Evolutionary conservation across 2,329 filamentous ascomycete species (phyloP).

Genomic region (Nannizziopsis barbatae): DNA sequence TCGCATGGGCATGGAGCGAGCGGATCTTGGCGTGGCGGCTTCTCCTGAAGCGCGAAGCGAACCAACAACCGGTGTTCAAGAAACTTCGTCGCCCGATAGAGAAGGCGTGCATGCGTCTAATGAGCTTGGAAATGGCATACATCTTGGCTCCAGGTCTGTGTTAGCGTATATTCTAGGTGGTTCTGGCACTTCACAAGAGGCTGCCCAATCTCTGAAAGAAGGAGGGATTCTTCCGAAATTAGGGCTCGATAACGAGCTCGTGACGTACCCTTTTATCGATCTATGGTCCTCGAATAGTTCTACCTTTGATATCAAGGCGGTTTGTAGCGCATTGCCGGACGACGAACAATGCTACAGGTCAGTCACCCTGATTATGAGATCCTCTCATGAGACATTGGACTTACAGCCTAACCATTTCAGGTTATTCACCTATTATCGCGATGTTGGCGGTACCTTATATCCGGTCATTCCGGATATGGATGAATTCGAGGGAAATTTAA

Average conservation of each 20-base stretch:
- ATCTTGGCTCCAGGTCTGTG: slow-evolving; percentile 51
- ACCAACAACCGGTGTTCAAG: not conserved
- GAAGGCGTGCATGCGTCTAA: slow-evolving; percentile 53
- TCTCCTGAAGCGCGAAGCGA: slow-evolving; percentile 10
- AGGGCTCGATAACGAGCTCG: slow-evolving; percentile 53
- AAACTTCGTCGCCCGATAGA: slow-evolving; percentile 14
- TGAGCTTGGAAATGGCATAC: slow-evolving; percentile 48
- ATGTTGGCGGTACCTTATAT: slow-evolving; percentile 41
- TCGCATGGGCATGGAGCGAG: slow-evolving; percentile 30
- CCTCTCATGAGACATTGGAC: not conserved
- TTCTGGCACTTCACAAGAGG: slow-evolving; percentile 36
- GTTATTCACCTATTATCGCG: slow-evolving; percentile 14
- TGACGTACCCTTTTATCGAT: slow-evolving; percentile 55
- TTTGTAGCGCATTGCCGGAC: slow-evolving; percentile 48
- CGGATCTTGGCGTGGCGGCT: slow-evolving; percentile 22
- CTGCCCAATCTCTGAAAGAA: slow-evolving; percentile 44
- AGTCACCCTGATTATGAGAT: slow-evolving; percentile 14
- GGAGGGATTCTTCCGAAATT: slow-evolving; percentile 52
- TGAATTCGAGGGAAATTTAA: slow-evolving; percentile 44
- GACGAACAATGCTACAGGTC: slow-evolving; percentile 47
- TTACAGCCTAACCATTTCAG: slow-evolving; percentile 3
- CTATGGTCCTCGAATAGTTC: slow-evolving; percentile 53
- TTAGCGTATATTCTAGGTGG: slow-evolving; percentile 49
- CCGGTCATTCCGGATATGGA: slow-evolving; percentile 48
- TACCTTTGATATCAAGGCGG: slow-evolving; percentile 45